phyloP scores from a whole-genome alignment of 2,329 filamentous ascomycete species.

The Chrysoporthe cubensis region DNA sequence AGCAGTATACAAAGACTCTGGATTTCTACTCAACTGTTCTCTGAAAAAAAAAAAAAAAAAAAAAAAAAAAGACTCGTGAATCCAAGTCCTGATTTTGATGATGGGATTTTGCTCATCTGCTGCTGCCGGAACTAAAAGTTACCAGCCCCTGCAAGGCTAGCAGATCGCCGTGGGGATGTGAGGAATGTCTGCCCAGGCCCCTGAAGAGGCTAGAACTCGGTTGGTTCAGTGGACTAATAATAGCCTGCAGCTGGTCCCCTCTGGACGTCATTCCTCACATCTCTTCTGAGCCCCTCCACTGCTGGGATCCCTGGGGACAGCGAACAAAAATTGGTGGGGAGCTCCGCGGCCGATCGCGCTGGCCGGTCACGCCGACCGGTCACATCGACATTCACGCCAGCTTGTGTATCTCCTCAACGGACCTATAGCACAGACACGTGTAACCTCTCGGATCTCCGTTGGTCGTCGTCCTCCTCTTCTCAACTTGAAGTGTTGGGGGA shows the following conservation, averaged over 20 bases:
- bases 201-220: conserved; percentile 6
- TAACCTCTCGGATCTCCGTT: neutral
- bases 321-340: conserved; percentile 25
- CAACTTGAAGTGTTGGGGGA: neutral
- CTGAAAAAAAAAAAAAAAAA: neutral
- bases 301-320: conserved; percentile 18
- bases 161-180: conserved; percentile 1
- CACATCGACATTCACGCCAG: neutral
- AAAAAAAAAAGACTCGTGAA: neutral
- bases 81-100: neutral
- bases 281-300: conserved; percentile 16
- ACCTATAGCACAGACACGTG: conserved; percentile 12
- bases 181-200: neutral
- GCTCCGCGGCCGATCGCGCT: conserved; percentile 10
- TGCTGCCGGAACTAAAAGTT: neutral
- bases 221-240: neutral
- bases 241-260: conserved; percentile 1
- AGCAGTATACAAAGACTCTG: conserved; percentile 20
- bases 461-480: conserved; percentile 10
- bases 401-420: neutral
- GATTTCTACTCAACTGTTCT: neutral
- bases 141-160: neutral
- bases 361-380: neutral
- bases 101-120: neutral
- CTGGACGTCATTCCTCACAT: conserved; percentile 17